A percentile compares a stretch with the other conserved stretches of the same genome.
Evolutionary conservation across 495 filamentous ascomycete genomes (phyloP).

Genomic region (Lasiosphaeria hispida): DNA sequence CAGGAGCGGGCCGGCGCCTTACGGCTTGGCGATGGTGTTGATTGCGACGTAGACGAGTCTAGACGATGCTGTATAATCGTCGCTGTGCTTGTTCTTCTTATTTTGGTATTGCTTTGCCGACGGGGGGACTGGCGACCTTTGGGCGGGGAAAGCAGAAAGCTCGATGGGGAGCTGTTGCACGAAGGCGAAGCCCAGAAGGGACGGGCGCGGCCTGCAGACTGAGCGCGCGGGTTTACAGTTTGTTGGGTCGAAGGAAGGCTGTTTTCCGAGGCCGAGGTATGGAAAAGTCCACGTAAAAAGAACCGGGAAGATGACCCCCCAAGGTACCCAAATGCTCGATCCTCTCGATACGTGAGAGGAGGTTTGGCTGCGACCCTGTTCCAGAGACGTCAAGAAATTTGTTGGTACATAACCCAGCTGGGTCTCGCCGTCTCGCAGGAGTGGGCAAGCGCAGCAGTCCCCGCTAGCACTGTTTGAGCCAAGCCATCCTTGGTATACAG

Average conservation of each 20-base stretch:
- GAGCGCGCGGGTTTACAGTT: neutral
- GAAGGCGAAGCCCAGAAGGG: neutral
- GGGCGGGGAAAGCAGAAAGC: slow-evolving; percentile 9
- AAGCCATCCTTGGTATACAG: neutral
- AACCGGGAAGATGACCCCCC: slow-evolving; percentile 8
- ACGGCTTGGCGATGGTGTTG: neutral
- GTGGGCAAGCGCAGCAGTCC: slow-evolving; percentile 9
- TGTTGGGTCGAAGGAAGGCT: no score
- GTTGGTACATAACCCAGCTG: neutral
- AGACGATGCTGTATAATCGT: neutral
- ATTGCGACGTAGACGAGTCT: neutral
- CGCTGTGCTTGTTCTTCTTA: no score
- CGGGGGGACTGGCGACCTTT: neutral
- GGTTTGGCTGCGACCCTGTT: slow-evolving; percentile 10
- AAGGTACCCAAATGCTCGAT: slow-evolving; percentile 12
- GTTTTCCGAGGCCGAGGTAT: neutral
- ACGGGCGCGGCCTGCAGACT: neutral
- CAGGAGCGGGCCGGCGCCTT: neutral
- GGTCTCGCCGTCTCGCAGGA: slow-evolving; percentile 1
- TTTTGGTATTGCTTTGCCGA: no score
- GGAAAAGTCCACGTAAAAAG: neutral
- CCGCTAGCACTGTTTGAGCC: slow-evolving; percentile 7
- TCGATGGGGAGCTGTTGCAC: slow-evolving; percentile 5
- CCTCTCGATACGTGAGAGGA: slow-evolving; percentile 12
- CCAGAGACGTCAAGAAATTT: slow-evolving; percentile 10